These are phyloP conservation scores for Scheffersomyces spartinae DNA, from an alignment of 805 yeast species.

Conservation along the genomic window DNA sequence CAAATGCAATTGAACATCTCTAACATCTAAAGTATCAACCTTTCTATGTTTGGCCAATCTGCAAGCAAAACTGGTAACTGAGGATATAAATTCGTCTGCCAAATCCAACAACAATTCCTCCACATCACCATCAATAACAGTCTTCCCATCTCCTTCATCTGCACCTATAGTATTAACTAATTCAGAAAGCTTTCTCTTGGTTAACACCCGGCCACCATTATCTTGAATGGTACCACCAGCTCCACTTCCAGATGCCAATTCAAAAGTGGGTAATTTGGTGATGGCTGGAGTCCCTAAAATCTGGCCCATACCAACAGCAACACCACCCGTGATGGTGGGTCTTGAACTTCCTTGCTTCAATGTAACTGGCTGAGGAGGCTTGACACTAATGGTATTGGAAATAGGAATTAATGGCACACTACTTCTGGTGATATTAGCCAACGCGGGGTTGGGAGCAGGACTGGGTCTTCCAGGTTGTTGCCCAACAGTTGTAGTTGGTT, in stretches of 20 bases:
- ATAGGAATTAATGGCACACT: conserved; percentile 61
- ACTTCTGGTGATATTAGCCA: conserved; percentile 35
- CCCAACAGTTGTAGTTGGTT: conserved; percentile 23
- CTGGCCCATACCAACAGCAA: conserved; percentile 59
- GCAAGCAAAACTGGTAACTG: conserved; percentile 89
- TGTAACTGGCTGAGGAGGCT: conserved; percentile 53
- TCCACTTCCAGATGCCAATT: conserved; percentile 34
- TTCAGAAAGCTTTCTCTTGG: conserved; percentile 83
- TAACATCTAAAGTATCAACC: conserved; percentile 74
- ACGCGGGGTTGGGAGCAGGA: conserved; percentile 8
- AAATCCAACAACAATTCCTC: conserved; percentile 83
- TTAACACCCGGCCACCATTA: conserved; percentile 70
- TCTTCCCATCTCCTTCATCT: conserved; percentile 86
- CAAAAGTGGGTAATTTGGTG: conserved; percentile 69
- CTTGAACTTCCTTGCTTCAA: conserved; percentile 47
- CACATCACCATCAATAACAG: conserved; percentile 88
- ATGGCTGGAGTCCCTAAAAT: conserved; percentile 63
- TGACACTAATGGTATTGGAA: conserved; percentile 55
- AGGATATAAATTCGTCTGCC: conserved; percentile 90
- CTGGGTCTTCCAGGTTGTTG: conserved; percentile 2
- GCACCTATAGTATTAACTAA: conserved; percentile 72
- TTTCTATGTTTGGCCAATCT: conserved; percentile 90
- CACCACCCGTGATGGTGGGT: conserved; percentile 79
- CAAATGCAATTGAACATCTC: conserved; percentile 83
- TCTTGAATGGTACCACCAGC: conserved; percentile 23